These are phyloP conservation scores for Candida railenensis DNA, from an alignment of 805 yeast genomes.

Conservation along the genomic window DNA sequence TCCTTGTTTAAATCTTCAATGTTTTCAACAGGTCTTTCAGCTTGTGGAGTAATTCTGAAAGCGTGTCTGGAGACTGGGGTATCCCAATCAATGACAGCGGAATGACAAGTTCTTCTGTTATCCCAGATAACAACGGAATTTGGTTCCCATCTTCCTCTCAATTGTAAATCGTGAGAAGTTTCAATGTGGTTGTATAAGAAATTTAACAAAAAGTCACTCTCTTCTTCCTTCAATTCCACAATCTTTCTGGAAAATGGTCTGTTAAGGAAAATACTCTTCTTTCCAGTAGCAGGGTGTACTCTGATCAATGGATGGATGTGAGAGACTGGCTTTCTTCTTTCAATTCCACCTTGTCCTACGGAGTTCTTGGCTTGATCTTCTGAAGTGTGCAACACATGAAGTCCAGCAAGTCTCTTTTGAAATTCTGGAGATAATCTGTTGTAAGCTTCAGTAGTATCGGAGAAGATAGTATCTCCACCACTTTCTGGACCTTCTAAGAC, in stretches of 20 bases:
- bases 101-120: conserved; percentile 67
- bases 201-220: conserved; percentile 58
- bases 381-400: conserved; percentile 70
- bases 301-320: conserved; percentile 70
- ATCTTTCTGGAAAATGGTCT: conserved; percentile 64
- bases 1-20: conserved; percentile 39
- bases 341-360: conserved; percentile 55
- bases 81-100: conserved; percentile 73
- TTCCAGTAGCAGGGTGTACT: conserved; percentile 68
- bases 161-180: conserved; percentile 57
- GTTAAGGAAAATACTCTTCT: conserved; percentile 58
- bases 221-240: conserved; percentile 71
- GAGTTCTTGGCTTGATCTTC: conserved; percentile 67
- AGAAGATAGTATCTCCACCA: conserved; percentile 80
- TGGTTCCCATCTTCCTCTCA: conserved; percentile 71
- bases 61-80: conserved; percentile 68
- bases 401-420: conserved; percentile 55
- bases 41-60: conserved; percentile 69
- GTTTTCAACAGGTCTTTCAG: conserved; percentile 62
- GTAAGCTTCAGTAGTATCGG: conserved; percentile 71
- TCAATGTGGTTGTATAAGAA: conserved; percentile 56
- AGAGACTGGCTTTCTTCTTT: conserved; percentile 62
- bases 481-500: conserved; percentile 56
- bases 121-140: conserved; percentile 77
- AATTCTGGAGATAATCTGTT: conserved; percentile 67